Conservation (phyloP, 768 basidiomycete species). For the Amanita thiersii region DNA sequence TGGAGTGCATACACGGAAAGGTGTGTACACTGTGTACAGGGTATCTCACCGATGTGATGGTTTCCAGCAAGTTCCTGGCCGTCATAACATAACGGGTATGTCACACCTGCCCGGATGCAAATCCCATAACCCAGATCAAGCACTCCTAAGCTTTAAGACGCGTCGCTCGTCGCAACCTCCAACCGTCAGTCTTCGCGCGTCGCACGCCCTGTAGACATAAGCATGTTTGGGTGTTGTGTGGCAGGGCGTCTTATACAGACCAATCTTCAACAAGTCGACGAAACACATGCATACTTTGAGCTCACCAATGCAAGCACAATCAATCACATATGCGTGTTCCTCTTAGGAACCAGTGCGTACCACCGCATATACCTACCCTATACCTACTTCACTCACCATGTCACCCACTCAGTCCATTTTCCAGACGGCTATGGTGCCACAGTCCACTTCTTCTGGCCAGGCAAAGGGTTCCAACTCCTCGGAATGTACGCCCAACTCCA, state of each 20-base stretch:
- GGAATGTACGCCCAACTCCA: conserved; percentile 56
- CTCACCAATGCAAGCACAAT: conserved; percentile 63
- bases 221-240: conserved; percentile 76
- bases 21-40: too few relatives aligned
- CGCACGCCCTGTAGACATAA: not conserved
- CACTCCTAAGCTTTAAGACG: too few relatives aligned
- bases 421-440: conserved; percentile 80
- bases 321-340: conserved; percentile 82
- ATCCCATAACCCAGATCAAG: too few relatives aligned
- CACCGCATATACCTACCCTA: conserved; percentile 5
- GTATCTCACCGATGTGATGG: too few relatives aligned
- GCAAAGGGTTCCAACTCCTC: conserved; percentile 77
- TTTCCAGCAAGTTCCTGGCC: too few relatives aligned
- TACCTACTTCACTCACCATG: not conserved
- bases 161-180: too few relatives aligned
- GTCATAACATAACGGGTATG: too few relatives aligned
- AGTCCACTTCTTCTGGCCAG: conserved; percentile 83
- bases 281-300: conserved; percentile 76
- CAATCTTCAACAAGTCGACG: conserved; percentile 73
- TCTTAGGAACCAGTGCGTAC: conserved; percentile 64
- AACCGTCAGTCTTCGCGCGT: not conserved
- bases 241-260: conserved; percentile 76
- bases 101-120: too few relatives aligned
- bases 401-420: conserved; percentile 47
- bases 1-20: too few relatives aligned